Evolutionary conservation across 106 monocot genomes (phyloP).

Genomic region (Xerophyta viscosa): DNA sequence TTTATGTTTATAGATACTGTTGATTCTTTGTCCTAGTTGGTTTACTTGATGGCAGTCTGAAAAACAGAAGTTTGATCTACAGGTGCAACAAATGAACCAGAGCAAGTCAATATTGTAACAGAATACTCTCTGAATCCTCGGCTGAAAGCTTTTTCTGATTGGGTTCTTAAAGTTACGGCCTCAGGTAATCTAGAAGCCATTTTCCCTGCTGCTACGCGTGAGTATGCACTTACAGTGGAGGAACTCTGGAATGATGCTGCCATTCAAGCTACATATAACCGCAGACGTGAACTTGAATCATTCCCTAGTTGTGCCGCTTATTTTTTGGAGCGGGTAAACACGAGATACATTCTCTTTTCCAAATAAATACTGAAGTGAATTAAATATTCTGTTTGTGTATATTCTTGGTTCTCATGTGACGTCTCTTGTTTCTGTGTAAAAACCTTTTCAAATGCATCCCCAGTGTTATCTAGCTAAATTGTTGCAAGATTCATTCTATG

Average conservation of each 20-base stretch:
- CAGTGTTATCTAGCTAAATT: no score
- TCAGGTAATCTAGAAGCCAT: constrained; percentile 65
- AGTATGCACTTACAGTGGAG: constrained; percentile 71
- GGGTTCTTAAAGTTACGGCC: constrained; percentile 61
- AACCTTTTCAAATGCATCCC: no score
- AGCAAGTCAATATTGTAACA: constrained; percentile 15
- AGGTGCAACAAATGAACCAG: constrained; percentile 19
- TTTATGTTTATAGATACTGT: no score
- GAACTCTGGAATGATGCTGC: constrained; percentile 85
- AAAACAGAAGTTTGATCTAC: constrained; percentile 1
- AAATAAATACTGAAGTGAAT: no score
- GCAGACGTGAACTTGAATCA: constrained; percentile 47
- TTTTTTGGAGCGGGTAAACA: constrained; percentile 67
- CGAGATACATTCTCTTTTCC: constrained; percentile 1
- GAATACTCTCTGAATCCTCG: constrained; percentile 56
- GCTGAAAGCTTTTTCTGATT: constrained; percentile 66
- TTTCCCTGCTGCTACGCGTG: constrained; percentile 78
- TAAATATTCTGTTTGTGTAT: no score
- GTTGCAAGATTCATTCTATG: no score
- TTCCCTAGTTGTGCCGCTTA: constrained; percentile 65
- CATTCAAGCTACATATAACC: constrained; percentile 69
- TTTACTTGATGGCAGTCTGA: background rate
- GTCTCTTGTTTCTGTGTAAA: no score
- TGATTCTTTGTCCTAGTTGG: no score
- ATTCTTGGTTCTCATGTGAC: no score